Evolutionary conservation across 106 monocot genomes (phyloP).

Genomic region (Vanilla planifolia): DNA sequence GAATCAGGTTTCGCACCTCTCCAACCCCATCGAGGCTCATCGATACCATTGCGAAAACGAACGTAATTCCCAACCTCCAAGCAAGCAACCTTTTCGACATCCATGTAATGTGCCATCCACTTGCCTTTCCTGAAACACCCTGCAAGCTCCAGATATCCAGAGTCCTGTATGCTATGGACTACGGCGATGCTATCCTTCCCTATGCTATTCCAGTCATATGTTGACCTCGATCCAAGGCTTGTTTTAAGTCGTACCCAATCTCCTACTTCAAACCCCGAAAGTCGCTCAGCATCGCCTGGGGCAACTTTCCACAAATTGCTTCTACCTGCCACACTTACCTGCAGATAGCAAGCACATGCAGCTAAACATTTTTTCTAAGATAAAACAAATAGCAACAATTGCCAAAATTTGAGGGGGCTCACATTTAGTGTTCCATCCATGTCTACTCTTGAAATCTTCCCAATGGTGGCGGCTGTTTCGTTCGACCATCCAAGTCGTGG

Average conservation of each 20-base stretch:
- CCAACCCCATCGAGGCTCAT: constrained; percentile 99
- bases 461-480: constrained; percentile 88
- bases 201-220: constrained; percentile 86
- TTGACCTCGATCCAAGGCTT: constrained; percentile 60
- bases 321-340: constrained; percentile 90
- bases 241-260: constrained; percentile 91
- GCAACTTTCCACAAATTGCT: constrained; percentile 91
- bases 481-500: constrained; percentile 95
- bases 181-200: constrained; percentile 94
- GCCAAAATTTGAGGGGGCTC: constrained; percentile 12
- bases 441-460: constrained; percentile 73
- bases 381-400: background rate
- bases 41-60: constrained; percentile 61
- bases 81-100: constrained; percentile 75
- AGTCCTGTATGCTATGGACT: constrained; percentile 93
- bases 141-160: constrained; percentile 85
- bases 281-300: constrained; percentile 89
- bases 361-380: background rate
- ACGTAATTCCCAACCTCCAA: constrained; percentile 77
- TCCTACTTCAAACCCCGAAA: constrained; percentile 96
- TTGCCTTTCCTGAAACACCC: constrained; percentile 94
- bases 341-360: constrained; percentile 15
- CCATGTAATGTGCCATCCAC: constrained; percentile 86
- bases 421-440: constrained; percentile 99
- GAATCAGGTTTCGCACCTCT: constrained; percentile 75